phyloP scores from a whole-genome alignment of 176 grass and related monocot species.

The Poa annua region DNA sequence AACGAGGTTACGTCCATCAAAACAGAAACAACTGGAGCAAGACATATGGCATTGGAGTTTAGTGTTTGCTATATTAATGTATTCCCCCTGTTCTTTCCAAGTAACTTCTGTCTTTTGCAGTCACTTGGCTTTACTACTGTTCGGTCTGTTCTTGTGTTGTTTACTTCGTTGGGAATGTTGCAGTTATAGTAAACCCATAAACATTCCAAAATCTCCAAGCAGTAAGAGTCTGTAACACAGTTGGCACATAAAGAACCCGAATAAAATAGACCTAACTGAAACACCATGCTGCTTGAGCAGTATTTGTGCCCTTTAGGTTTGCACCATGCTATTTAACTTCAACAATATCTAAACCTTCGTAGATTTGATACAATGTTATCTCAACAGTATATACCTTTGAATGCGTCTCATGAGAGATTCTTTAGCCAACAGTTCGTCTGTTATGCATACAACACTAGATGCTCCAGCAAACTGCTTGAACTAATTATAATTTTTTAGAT shows the following conservation, averaged over 20 bases:
- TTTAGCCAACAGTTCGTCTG: slow-evolving; percentile 14
- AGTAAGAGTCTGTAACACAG: background rate
- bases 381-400: slow-evolving; percentile 39
- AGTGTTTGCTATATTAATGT: slow-evolving; percentile 24
- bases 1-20: slow-evolving; percentile 18
- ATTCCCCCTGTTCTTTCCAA: slow-evolving; percentile 40
- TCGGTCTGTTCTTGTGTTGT: slow-evolving; percentile 28
- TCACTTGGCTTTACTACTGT: slow-evolving; percentile 20
- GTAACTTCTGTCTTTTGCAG: slow-evolving; percentile 35
- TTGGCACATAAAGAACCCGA: background rate
- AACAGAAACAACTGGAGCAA: slow-evolving; percentile 38
- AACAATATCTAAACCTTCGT: slow-evolving; percentile 20
- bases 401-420: slow-evolving; percentile 37
- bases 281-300: slow-evolving; percentile 41
- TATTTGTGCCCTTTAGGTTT: slow-evolving; percentile 40
- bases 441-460: slow-evolving; percentile 38
- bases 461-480: slow-evolving; percentile 37
- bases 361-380: slow-evolving; percentile 39
- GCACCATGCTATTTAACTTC: slow-evolving; percentile 22
- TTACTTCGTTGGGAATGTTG: slow-evolving; percentile 30
- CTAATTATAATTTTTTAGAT: background rate
- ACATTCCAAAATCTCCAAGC: background rate
- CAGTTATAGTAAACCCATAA: slow-evolving; percentile 2
- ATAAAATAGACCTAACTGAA: slow-evolving; percentile 15
- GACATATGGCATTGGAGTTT: slow-evolving; percentile 30